Base-by-base conservation (phyloP, 163 green algal species). In the Scenedesmus sp. region DNA sequence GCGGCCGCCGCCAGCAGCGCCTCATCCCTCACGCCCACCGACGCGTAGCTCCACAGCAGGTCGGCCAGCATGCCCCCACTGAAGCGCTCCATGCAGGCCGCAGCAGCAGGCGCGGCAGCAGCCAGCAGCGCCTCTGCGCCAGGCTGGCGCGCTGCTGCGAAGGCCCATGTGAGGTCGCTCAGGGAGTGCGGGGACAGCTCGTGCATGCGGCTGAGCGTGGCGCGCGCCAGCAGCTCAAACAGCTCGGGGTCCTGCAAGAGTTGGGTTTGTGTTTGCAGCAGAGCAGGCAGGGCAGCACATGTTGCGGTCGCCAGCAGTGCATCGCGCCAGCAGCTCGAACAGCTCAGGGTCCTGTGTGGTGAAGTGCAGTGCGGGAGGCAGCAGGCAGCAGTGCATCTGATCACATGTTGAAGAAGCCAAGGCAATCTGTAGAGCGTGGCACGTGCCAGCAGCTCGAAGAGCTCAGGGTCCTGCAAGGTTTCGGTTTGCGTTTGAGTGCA, bases 31-130 rank as follows among this genome's bases (percentile, higher is more conserved):
- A 88, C 46, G 3, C 89, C 67, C 8, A 88, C 23, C 16, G 15
- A 10, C 1, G 60, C 81, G 54, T 77, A 88, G 20, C 60, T 60
- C 82, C 89, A 92, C 62, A 92, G 56, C 52, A 89, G 15, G 77
- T 92, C 89, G 20, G 89, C 34, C 20, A 92, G 60, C 89, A 92
- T 92, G 34, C 82, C 82, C 1, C 56, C n/a, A n/a, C 81, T 89
- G 60, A 88, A 92, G 1, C 82, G 67, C 79, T 74, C 81, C 52
- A 89, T 4, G 54, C 59, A 59, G 4, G 64, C 10, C 26, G 54
- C 56, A n/a, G 34, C 89, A 16, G 81, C 89, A 18, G 89, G 79
- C 82, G 82, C 79, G 46, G 60, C 79, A 54, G 89, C 82, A 4
- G 15, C 12, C 4, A 88, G 79, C 46, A 88, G 46, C 0, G 34